Evolutionary conservation across 2,329 filamentous ascomycete genomes (phyloP).

Genomic region (Calonectria hongkongensis): DNA sequence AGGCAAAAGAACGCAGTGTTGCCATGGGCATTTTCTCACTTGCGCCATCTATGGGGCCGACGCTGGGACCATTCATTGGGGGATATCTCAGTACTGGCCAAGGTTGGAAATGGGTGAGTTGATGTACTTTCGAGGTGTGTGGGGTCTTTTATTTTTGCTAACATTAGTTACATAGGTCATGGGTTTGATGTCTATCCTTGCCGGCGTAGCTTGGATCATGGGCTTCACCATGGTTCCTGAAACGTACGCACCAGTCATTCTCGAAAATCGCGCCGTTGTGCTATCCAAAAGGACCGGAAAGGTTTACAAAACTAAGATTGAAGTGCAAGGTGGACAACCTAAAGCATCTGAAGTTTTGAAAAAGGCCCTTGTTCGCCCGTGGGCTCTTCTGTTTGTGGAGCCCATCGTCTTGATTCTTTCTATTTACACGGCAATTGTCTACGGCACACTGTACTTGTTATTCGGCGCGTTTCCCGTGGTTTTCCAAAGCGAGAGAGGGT

Average conservation of each 20-base stretch:
- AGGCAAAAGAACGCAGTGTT: slow-evolving; percentile 71
- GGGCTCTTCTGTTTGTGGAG: slow-evolving; percentile 78
- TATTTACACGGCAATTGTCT: slow-evolving; percentile 77
- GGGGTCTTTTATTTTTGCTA: background rate
- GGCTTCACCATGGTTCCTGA: slow-evolving; percentile 72
- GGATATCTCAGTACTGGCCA: slow-evolving; percentile 76
- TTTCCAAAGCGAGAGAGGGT: slow-evolving; percentile 74
- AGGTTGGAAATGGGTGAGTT: slow-evolving; percentile 74
- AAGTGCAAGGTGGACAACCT: slow-evolving; percentile 65
- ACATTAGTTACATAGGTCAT: slow-evolving; percentile 65
- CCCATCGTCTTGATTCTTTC: slow-evolving; percentile 79
- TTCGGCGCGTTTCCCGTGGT: slow-evolving; percentile 76
- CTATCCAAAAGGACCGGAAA: slow-evolving; percentile 72
- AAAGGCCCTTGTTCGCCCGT: slow-evolving; percentile 75
- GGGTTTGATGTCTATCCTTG: slow-evolving; percentile 77
- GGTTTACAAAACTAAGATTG: slow-evolving; percentile 70
- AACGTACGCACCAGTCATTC: slow-evolving; percentile 75
- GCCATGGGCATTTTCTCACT: slow-evolving; percentile 77
- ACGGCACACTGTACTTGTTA: slow-evolving; percentile 72
- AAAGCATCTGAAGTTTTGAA: slow-evolving; percentile 69
- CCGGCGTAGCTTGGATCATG: slow-evolving; percentile 73
- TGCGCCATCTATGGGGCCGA: slow-evolving; percentile 78
- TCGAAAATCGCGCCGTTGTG: slow-evolving; percentile 70
- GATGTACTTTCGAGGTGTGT: rapidly evolving
- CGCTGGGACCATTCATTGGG: slow-evolving; percentile 75